Evolutionary conservation across 2,329 filamentous ascomycete species (phyloP).

Genomic region (Xylariales sp.): DNA sequence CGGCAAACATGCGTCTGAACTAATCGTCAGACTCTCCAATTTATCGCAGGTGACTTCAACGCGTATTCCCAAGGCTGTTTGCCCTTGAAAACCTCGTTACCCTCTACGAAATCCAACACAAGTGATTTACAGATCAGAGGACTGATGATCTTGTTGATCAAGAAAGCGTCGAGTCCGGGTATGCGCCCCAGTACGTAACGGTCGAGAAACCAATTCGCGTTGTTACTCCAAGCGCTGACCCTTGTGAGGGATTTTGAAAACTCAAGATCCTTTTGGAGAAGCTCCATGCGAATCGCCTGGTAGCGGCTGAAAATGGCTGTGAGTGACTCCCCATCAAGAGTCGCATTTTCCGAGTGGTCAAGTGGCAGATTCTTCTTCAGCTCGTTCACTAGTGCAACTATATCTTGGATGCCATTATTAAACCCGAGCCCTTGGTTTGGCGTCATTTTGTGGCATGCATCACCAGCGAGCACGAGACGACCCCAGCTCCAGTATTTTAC

Average conservation of each 20-base stretch:
- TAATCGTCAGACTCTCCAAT: too few relatives aligned
- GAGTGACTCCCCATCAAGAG: neutral
- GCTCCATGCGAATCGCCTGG: neutral
- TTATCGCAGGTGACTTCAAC: too few relatives aligned
- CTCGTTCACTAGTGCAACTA: conserved; percentile 20
- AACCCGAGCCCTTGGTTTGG: conserved; percentile 26
- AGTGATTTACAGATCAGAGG: neutral
- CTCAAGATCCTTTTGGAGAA: neutral
- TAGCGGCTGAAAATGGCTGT: conserved; percentile 1
- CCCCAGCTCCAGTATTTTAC: conserved; percentile 7
- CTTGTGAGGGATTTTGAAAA: neutral
- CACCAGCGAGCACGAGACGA: conserved; percentile 4
- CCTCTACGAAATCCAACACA: conserved; percentile 3
- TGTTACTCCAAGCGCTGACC: conserved; percentile 3
- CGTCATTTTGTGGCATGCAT: conserved; percentile 27
- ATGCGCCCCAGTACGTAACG: neutral
- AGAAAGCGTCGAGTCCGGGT: neutral
- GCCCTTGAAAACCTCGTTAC: neutral
- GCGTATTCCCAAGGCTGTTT: conserved; percentile 1
- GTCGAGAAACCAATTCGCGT: neutral
- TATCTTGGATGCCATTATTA: conserved; percentile 24
- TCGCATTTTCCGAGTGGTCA: neutral
- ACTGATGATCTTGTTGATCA: neutral
- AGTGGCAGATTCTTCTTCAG: conserved; percentile 11
- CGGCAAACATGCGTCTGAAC: too few relatives aligned